Evolutionary conservation across 495 filamentous ascomycete genomes (phyloP).

Genomic region (Penicillium coprophilum): DNA sequence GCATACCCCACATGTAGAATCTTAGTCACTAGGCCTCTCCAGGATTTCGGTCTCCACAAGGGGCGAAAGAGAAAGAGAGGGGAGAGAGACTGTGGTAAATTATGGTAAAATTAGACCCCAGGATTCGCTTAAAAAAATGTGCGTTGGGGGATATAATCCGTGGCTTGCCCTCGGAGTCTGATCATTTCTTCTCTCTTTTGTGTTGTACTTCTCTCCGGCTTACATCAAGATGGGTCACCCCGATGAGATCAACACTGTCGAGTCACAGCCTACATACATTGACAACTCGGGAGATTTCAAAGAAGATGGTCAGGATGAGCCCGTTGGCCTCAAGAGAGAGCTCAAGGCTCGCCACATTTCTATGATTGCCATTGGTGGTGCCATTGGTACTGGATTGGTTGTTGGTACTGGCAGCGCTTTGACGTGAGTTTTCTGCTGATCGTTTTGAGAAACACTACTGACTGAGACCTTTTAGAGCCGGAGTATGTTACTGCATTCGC

Average conservation of each 20-base stretch:
- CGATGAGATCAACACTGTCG: constrained; percentile 15
- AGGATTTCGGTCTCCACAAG: constrained; percentile 6
- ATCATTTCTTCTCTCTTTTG: constrained; percentile 5
- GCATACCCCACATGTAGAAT: neutral
- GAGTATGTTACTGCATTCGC: neutral
- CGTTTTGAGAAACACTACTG: neutral
- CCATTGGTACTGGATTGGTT: constrained; percentile 73
- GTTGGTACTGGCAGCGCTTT: constrained; percentile 56
- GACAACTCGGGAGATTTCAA: constrained; percentile 1
- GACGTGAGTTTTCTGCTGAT: neutral
- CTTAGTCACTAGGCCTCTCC: constrained; percentile 4
- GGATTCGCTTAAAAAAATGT: constrained; percentile 13
- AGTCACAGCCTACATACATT: constrained; percentile 7
- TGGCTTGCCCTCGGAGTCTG: neutral
- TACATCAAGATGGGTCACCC: constrained; percentile 13
- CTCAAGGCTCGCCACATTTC: constrained; percentile 75
- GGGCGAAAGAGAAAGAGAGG: constrained; percentile 12
- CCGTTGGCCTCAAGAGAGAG: constrained; percentile 57
- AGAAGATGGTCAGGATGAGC: constrained; percentile 10
- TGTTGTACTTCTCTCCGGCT: neutral
- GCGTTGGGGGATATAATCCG: constrained; percentile 4
- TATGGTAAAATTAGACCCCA: constrained; percentile 2
- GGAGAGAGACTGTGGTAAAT: neutral
- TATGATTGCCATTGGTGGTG: constrained; percentile 91
- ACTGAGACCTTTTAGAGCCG: neutral